Evolutionary conservation across 352 stramenopile genomes (phyloP).

Genomic region (Globisporangium okanoganense): DNA sequence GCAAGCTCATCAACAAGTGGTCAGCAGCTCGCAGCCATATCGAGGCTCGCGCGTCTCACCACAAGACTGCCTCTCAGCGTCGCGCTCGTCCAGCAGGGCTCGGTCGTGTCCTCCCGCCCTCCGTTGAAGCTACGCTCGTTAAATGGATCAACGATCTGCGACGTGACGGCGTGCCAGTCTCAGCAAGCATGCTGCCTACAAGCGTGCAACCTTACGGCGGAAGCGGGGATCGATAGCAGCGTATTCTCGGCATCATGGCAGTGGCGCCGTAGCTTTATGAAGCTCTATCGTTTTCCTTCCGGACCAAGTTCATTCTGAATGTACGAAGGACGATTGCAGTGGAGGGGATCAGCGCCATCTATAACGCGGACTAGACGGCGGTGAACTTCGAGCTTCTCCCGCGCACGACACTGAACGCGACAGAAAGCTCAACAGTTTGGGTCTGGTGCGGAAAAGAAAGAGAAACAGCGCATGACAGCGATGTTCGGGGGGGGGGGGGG

Average conservation of each 20-base stretch:
- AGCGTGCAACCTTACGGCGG: neutral
- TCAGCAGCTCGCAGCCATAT: neutral
- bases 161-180: conserved; percentile 9
- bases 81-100: neutral
- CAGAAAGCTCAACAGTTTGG: conserved; percentile 23
- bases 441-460: conserved; percentile 17
- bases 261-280: conserved; percentile 7
- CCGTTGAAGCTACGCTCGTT: neutral
- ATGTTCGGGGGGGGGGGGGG: too few relatives aligned
- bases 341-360: conserved; percentile 15
- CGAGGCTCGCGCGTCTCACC: neutral
- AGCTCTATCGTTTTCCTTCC: conserved; percentile 19
- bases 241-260: neutral
- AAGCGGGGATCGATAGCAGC: neutral
- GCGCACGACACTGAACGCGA: conserved; percentile 14
- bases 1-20: conserved; percentile 15
- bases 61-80: neutral
- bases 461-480: conserved; percentile 24
- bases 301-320: conserved; percentile 10
- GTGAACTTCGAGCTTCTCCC: conserved; percentile 30
- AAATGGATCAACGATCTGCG: conserved; percentile 12
- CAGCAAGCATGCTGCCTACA: conserved; percentile 2
- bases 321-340: neutral
- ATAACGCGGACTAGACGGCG: conserved; percentile 23
- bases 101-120: neutral